phyloP scores from a whole-genome alignment of 352 stramenopile species.

The Pythium pyrilobum region DNA sequence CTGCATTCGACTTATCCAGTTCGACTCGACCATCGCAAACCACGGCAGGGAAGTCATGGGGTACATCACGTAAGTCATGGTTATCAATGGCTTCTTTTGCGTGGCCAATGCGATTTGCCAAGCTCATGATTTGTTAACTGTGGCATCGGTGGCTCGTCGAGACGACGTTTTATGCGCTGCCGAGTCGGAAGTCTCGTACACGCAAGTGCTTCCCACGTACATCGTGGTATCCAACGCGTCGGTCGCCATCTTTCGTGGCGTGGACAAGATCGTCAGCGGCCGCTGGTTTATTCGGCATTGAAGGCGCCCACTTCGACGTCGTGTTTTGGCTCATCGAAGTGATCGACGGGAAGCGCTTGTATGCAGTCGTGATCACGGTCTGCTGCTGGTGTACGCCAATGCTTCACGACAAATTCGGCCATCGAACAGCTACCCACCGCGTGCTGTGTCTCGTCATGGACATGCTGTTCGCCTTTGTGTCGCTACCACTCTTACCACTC shows the following conservation, averaged over 20 bases:
- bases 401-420: neutral
- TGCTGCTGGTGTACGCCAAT: conserved; percentile 10
- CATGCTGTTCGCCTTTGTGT: conserved; percentile 4
- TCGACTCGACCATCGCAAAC: neutral
- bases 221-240: too few relatives aligned
- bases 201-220: too few relatives aligned
- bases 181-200: too few relatives aligned
- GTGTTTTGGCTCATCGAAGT: neutral
- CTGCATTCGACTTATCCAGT: neutral
- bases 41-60: neutral
- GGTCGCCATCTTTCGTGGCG: too few relatives aligned
- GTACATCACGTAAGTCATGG: neutral
- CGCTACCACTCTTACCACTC: neutral
- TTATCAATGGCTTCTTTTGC: neutral
- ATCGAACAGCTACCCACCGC: neutral
- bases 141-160: too few relatives aligned
- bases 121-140: too few relatives aligned
- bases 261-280: too few relatives aligned
- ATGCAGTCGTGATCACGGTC: conserved; percentile 4
- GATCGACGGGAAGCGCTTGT: too few relatives aligned
- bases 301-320: neutral
- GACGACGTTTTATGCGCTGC: too few relatives aligned
- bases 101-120: neutral
- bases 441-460: conserved; percentile 1
- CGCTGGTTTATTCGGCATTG: too few relatives aligned